Base-by-base conservation (phyloP, 2,329 filamentous ascomycete species). In the Arachnomyces sp. region DNA sequence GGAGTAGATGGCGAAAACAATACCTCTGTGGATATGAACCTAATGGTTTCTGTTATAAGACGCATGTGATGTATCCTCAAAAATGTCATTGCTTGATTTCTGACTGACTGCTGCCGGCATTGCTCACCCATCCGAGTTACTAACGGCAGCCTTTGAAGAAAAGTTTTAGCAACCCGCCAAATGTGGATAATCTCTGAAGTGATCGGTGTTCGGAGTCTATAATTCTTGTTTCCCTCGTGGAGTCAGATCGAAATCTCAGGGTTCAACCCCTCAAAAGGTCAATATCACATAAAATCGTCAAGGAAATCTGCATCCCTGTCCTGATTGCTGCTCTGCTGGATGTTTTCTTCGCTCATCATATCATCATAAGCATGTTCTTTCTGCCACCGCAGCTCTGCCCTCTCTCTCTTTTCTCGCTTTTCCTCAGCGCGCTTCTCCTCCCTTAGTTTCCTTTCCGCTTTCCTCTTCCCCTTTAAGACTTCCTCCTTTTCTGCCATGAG, bases 281-380 rank as follows among this genome's bases (percentile, higher is more conserved):
- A 28, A 11, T 12, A 63, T 65, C 74, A 90, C 87, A 94, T 93
- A 57, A 98, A 98, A 57, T 98, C 90, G 43, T 95, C 89, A 68
- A 85, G 89, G 59, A 67, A 69, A 44, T 85, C 71, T 44, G 79
- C 76, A 47, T 75, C 73, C 11, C 87, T 77, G 56, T 94, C 80
- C 64, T 95, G 85, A 63, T 98, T 98, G 67, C 82, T 94, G 40
- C 79, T 79, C 15, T 63, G 67, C 32, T 79, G 79, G 68, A 94
- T 73, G 53, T 84, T 82, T 43, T 94, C 85, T 39, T 93, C 87
- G 3, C 76, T 79, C 62, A 94, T 88, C 39, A 95, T 65, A 34
- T 94, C 88, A 58, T 96, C 92, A 62, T 98, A 98, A 2, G 89
- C 90, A 65, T 98, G 90, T n/a, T 94, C 88, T 66, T 92, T 92